Conservation (phyloP, 257 asterid genomes). For the Craterostigma plantagineum region DNA sequence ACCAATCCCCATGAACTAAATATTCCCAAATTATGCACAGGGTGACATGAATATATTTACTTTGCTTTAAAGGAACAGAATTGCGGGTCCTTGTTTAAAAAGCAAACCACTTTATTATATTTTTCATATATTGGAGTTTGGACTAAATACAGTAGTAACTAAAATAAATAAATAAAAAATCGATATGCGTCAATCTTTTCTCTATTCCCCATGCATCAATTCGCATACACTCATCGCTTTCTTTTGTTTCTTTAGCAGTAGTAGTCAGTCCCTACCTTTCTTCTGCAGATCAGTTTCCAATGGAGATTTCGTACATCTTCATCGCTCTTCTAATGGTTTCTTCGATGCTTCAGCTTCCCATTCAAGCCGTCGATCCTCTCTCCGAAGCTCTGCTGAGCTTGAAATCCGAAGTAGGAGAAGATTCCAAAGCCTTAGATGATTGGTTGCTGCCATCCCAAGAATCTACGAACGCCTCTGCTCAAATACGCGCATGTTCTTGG, state of each 20-base stretch:
- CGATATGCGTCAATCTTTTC: conserved; percentile 10
- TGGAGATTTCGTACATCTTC: conserved; percentile 54
- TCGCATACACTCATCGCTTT: no score
- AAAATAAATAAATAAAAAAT: no score
- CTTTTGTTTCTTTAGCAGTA: no score
- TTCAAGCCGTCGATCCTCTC: conserved; percentile 46
- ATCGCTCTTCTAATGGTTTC: conserved; percentile 16
- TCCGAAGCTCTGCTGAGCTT: conserved; percentile 62
- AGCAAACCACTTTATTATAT: no score
- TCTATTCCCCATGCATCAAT: conserved; percentile 69
- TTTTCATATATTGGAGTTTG: no score
- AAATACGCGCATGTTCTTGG: conserved; percentile 69
- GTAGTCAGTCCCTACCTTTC: no score
- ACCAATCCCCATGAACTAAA: no score
- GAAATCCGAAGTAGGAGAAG: conserved; percentile 46
- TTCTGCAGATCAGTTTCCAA: conserved; percentile 33
- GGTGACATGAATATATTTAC: no score
- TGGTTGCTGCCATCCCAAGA: conserved; percentile 35
- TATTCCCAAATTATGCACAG: no score
- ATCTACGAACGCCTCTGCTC: conserved; percentile 10
- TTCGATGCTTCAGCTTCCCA: conserved; percentile 13
- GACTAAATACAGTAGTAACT: no score
- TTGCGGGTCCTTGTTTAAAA: no score
- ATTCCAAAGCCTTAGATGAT: conserved; percentile 34
- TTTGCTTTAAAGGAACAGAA: no score